Conservation (phyloP, 495 filamentous ascomycete species). For the Penicillium ochrochloron region DNA sequence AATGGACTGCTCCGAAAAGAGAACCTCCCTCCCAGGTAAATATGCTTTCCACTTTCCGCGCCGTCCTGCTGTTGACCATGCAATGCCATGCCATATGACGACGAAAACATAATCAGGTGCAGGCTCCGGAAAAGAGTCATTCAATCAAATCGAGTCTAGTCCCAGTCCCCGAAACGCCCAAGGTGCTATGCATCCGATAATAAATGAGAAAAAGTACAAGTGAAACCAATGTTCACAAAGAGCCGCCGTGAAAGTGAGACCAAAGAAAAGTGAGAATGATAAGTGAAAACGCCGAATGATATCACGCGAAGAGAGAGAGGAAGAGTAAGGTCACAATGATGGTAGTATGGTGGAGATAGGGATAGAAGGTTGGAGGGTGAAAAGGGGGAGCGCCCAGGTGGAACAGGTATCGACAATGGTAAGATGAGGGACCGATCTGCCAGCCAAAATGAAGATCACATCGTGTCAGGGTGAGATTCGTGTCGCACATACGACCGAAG, state of each 20-base stretch:
- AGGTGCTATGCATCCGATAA: constrained; percentile 41
- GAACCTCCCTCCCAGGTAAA: constrained; percentile 20
- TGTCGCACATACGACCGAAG: constrained; percentile 7
- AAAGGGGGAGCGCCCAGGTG: background rate
- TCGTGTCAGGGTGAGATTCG: constrained; percentile 6
- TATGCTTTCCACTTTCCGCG: constrained; percentile 36
- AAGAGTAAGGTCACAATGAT: constrained; percentile 7
- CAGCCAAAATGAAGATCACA: constrained; percentile 13
- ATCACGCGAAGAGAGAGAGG: constrained; percentile 1
- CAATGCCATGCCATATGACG: constrained; percentile 37
- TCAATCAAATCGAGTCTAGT: constrained; percentile 43
- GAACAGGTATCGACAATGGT: constrained; percentile 14
- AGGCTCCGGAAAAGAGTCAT: constrained; percentile 35
- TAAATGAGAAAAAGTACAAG: constrained; percentile 30
- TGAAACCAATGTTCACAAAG: constrained; percentile 27
- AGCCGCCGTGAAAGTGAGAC: constrained; percentile 25
- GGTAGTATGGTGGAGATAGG: constrained; percentile 8
- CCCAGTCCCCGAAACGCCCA: constrained; percentile 41
- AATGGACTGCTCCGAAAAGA: constrained; percentile 35
- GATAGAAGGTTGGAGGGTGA: background rate
- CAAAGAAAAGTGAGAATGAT: constrained; percentile 4
- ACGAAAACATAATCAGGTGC: constrained; percentile 39
- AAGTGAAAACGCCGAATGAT: constrained; percentile 22
- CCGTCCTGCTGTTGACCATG: constrained; percentile 32
- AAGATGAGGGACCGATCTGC: constrained; percentile 20